Base-by-base conservation (phyloP, 768 basidiomycete species). In the Boletus rufocinnamomeus region DNA sequence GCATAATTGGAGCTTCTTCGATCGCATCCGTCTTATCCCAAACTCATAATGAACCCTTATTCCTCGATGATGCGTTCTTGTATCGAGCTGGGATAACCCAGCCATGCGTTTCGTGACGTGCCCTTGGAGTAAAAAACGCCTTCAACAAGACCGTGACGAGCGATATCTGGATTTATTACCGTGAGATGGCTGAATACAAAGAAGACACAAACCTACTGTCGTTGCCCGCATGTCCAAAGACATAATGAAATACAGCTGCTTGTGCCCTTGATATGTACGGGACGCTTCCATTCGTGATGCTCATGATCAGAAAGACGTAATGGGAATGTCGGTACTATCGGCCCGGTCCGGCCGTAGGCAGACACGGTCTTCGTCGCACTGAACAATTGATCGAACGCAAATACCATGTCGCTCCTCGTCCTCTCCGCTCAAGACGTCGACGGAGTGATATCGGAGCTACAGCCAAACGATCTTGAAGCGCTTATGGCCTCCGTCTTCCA, bases 351-450 rank as follows among this genome's bases (percentile, higher is more conserved):
- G 47, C 47, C 30, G 45, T 6, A 19, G 17, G 2, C 6, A 44
- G 23, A 44, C 43, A 44, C 30, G n/a, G n/a, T n/a, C 14, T 6
- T 14, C 23, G 10, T 21, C 17, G 10, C 14, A 27, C 25, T 5
- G 45, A 46, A 34, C 7, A 21, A 32, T 7, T 4, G 34, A 11
- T 27, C 4, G 6, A 25, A 34, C 41, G 6, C 43, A 17, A 16
- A n/a, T 17, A 51, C 3, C 30, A 72, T 69, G 71, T 83, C 82
- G 34, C 76, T 92, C 10, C 80, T 85, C 8, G 75, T 93, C 46
- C 81, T 93, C 21, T 82, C 87, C 2, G 76, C 79, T 8, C 40
- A 72, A n/a, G 83, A 91, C 69, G 84, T 93, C 27, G 78, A 80
- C 32, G 54, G 61, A 1, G 73, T 89, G 44, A 69, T 81, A 34